Evolutionary conservation across 352 stramenopile genomes (phyloP).

Genomic region (Halophytophthora polymorphica): DNA sequence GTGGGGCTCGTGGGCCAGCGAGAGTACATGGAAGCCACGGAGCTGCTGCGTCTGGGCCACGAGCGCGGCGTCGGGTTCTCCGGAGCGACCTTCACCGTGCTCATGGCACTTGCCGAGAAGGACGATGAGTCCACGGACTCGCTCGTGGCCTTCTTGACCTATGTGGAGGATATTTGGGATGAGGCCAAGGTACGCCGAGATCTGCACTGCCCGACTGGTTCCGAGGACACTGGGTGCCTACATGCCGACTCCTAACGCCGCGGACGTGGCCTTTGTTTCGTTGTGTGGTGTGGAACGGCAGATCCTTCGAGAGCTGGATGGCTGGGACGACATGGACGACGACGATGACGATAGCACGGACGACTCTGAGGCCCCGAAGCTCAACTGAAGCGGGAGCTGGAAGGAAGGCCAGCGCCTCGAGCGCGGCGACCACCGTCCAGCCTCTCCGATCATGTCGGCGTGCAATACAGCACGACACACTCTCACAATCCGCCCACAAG

Average conservation of each 20-base stretch:
- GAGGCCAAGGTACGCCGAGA: constrained; percentile 47
- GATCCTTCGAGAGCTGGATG: constrained; percentile 32
- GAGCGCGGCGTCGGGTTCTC: constrained; percentile 52
- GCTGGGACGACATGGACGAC: constrained; percentile 16
- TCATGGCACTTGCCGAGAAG: constrained; percentile 46
- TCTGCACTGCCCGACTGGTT: background rate
- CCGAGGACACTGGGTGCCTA: background rate
- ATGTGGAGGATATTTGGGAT: constrained; percentile 64
- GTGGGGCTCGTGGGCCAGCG: constrained; percentile 32
- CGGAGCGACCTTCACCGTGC: constrained; percentile 47
- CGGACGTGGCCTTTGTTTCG: background rate
- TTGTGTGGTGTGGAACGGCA: constrained; percentile 1
- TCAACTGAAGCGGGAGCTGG: background rate
- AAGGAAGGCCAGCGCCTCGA: too few relatives aligned
- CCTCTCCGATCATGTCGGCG: too few relatives aligned
- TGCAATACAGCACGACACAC: too few relatives aligned
- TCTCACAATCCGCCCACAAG: background rate
- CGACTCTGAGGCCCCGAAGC: constrained; percentile 23
- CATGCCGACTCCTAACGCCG: background rate
- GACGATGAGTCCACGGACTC: constrained; percentile 50
- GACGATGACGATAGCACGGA: constrained; percentile 13
- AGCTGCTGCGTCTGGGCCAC: constrained; percentile 40
- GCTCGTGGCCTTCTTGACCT: constrained; percentile 52
- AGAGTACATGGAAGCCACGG: constrained; percentile 42
- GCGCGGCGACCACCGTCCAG: too few relatives aligned